Base-by-base conservation (phyloP, 305 asterid species). In the Fraxinus albicans region DNA sequence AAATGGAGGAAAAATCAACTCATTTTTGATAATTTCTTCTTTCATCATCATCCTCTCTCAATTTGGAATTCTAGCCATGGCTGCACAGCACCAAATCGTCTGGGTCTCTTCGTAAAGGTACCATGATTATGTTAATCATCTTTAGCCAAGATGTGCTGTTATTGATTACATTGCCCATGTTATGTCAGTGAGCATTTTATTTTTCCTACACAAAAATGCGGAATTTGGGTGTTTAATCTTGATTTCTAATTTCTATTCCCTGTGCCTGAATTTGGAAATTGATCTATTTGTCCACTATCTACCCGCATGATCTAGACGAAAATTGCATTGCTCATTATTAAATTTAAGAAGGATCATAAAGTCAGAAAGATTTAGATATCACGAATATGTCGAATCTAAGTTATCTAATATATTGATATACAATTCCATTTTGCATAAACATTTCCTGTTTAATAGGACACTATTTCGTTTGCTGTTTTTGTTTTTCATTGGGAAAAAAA, bases 51-150 rank as follows among this genome's bases (percentile, higher is more conserved):
- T 84, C 82, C 44, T 75, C 50, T 80, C 78, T 79, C 65, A 86
- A 84, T 77, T 73, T 81, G 78, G 83, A 35, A 44, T 76, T 40
- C n/a, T 42, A 78, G 85, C 77, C 81, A 79, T 82, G 76, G 79
- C 86, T 50, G 60, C 87, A 12, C 84, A 82, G 81, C 79, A 80
- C 78, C 82, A 72, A 29, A 53, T 19, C 72, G 50, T 27, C 36
- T 33, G 21, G n/a, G 36, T 80, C 73, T 78, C 63, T 80, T n/a
- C 53, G 2, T 12, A 38, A 78, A 27, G 72, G 79, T 72, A 27
- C 23, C 6, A 3, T 9, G 7, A n/a, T 1, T 76, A 12, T 34
- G 23, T 3, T 35, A n/a, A 69, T 58, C 35, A 33, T 80, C 73
- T 53, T 15, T 17, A 31, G 21, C 19, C 29, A 1, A 8, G 31